Evolutionary conservation across 768 basidiomycete genomes (phyloP), one percentile per base, ranked within the genome.

Genomic region (Thelephora ganbajun): DNA sequence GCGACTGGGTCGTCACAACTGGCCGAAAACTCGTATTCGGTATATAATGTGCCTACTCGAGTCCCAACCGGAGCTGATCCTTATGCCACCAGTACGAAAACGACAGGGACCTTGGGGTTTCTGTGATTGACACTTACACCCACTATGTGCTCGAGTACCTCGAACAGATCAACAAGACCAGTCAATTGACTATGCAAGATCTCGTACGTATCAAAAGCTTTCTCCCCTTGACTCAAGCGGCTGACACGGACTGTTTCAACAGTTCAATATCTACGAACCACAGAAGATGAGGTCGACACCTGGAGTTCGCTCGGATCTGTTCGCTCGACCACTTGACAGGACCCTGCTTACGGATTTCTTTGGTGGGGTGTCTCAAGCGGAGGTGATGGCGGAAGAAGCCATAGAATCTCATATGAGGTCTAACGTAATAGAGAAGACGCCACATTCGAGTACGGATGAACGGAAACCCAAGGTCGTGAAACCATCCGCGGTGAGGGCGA

Each of bases 101-200:
- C 57, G 96, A 99, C 66, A 69, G 80, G 33, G 94, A 97, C 53
- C 80, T 99, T 23, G 96, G 96, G 2, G 89, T 98, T 0, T 82
- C 91, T 0, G 92, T 99, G 44, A 96, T 97, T 52, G 96, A 99
- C 60, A 78, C 80, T 12, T 99, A 79, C 60, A 98, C 94, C 0
- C 96, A 98, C 65, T 84, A 85, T 57, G 71, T 93, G 23, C 76
- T 99, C 9, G 76, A 91, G 52, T 92, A 79, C 62, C 80, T 99
- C 73, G 96, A 98, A 61, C 74, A 77, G 14, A 81, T 94, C 56
- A 88, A 91, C 66, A 96, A 96, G 64, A 93, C 93, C 0, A 85
- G 81, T 43, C 76, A 79, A 39, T 70, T 72, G 14, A 83, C 84
- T 12, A 74, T 94, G 72, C 71, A 80, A 48, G 86, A 94, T 56